A percentile compares a stretch with the other conserved stretches of the same genome.
phyloP scores from a whole-genome alignment of 2,329 filamentous ascomycete genomes.

The Phialophora chinensis region DNA sequence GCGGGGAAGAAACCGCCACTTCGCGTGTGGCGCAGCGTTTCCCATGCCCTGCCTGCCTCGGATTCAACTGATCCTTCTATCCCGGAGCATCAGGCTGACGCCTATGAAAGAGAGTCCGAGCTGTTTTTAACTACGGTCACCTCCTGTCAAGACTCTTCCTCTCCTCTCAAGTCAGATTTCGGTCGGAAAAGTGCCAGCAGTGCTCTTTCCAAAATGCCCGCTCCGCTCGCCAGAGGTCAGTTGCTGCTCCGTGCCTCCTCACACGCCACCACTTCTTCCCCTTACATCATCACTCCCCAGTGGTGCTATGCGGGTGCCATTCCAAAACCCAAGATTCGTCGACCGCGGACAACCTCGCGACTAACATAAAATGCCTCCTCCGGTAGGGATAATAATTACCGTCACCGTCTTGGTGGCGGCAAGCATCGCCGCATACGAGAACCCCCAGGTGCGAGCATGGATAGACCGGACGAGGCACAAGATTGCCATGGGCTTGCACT shows the following conservation, averaged over 20 bases:
- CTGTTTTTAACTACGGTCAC: slow-evolving; percentile 9
- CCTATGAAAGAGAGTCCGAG: slow-evolving; percentile 11
- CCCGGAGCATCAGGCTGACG: slow-evolving; percentile 29
- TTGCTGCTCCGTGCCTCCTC: slow-evolving; percentile 34
- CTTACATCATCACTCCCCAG: slow-evolving; percentile 36
- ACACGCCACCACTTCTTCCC: slow-evolving; percentile 13
- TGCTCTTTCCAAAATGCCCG: slow-evolving; percentile 48
- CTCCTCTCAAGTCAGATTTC: slow-evolving; percentile 2
- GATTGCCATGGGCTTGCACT: slow-evolving; percentile 64
- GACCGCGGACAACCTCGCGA: background rate
- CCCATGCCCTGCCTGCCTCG: slow-evolving; percentile 5
- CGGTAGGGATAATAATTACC: slow-evolving; percentile 65
- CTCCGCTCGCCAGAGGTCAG: slow-evolving; percentile 56
- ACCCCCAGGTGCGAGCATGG: slow-evolving; percentile 68
- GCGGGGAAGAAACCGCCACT: slow-evolving; percentile 9
- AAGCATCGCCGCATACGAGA: slow-evolving; percentile 68
- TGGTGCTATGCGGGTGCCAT: background rate
- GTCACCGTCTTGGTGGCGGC: slow-evolving; percentile 67
- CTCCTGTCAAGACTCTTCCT: background rate
- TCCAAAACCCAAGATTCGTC: background rate
- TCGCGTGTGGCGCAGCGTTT: slow-evolving; percentile 28
- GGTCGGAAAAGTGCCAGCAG: background rate
- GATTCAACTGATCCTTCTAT: background rate
- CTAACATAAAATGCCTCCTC: slow-evolving; percentile 37
- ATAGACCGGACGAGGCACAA: slow-evolving; percentile 66